A percentile compares a stretch with the other conserved stretches of the same genome.
Conservation (phyloP, 2,329 filamentous ascomycete species). For the Colletotrichum ledebouriae region DNA sequence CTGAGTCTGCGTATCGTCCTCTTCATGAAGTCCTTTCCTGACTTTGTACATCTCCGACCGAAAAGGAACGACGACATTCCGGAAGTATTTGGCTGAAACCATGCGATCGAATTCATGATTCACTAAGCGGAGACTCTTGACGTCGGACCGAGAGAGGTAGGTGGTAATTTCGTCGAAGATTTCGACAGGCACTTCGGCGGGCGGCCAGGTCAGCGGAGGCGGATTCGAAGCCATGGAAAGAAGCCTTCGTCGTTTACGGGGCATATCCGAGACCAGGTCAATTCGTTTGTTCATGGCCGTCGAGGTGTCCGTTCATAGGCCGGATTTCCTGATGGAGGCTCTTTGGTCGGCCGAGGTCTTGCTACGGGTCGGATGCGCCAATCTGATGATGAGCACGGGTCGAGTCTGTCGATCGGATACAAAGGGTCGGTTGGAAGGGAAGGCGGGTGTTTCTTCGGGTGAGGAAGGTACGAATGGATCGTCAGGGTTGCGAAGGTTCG, state of each 20-base stretch:
- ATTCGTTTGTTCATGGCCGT: conserved; percentile 27
- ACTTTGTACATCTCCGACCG: conserved; percentile 71
- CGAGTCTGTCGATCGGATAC: not conserved
- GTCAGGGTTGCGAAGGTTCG: not conserved
- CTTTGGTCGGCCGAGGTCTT: not conserved
- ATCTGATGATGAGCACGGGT: not conserved
- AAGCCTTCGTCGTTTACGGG: conserved; percentile 38
- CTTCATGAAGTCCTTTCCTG: conserved; percentile 23
- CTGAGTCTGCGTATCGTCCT: conserved; percentile 27
- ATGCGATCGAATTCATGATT: conserved; percentile 69
- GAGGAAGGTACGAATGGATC: not conserved
- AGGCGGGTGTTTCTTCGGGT: not conserved
- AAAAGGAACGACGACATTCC: conserved; percentile 75
- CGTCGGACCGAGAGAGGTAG: conserved; percentile 68
- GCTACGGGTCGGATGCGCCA: not conserved
- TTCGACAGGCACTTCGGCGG: conserved; percentile 67
- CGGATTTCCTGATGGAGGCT: conserved; percentile 4
- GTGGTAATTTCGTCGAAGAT: conserved; percentile 70
- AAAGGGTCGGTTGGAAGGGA: not conserved
- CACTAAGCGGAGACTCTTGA: conserved; percentile 73
- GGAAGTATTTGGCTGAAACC: conserved; percentile 70
- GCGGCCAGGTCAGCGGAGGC: conserved; percentile 49
- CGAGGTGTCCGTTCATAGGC: conserved; percentile 18
- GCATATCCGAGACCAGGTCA: conserved; percentile 3
- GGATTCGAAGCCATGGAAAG: conserved; percentile 27